These are phyloP conservation scores for Anthoceros angustus DNA, from an alignment of 225 moss, liverwort and hornwort species.

Conservation along the genomic window DNA sequence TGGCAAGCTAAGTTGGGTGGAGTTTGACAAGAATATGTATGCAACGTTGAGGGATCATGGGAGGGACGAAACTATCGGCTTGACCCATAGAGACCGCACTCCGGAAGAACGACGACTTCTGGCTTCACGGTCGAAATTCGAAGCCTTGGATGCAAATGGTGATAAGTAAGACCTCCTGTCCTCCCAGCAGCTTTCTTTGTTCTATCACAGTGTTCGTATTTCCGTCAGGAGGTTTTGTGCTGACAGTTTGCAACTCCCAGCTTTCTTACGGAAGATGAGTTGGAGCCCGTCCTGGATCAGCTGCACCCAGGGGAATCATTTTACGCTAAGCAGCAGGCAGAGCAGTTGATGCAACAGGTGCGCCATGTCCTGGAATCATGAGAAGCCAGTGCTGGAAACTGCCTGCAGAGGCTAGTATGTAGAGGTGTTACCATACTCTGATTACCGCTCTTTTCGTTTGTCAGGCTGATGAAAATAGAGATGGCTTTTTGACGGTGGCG, in stretches of 20 bases:
- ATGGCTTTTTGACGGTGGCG: constrained; percentile 35
- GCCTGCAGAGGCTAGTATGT: neutral
- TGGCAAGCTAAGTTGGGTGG: constrained; percentile 38
- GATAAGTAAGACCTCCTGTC: too few species aligned
- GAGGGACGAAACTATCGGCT: constrained; percentile 22
- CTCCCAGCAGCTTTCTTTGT: too few species aligned
- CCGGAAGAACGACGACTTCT: constrained; percentile 7
- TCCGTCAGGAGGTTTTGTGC: neutral
- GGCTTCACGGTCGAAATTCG: too few species aligned
- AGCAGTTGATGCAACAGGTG: constrained; percentile 45
- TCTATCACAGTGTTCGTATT: neutral
- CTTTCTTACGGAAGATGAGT: constrained; percentile 45
- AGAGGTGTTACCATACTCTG: neutral
- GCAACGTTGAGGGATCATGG: constrained; percentile 45
- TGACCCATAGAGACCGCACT: too few species aligned
- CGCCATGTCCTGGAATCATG: neutral
- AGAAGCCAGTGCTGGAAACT: neutral
- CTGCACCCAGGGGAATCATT: constrained; percentile 53
- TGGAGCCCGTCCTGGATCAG: constrained; percentile 33
- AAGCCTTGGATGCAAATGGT: too few species aligned
- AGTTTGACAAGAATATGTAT: constrained; percentile 49
- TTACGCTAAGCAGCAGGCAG: constrained; percentile 55
- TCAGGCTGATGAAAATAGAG: constrained; percentile 58
- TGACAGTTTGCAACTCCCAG: constrained; percentile 8
- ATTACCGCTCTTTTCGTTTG: neutral